Base-by-base conservation (phyloP, 164 flowering plant species). In the Umbellularia californica region DNA sequence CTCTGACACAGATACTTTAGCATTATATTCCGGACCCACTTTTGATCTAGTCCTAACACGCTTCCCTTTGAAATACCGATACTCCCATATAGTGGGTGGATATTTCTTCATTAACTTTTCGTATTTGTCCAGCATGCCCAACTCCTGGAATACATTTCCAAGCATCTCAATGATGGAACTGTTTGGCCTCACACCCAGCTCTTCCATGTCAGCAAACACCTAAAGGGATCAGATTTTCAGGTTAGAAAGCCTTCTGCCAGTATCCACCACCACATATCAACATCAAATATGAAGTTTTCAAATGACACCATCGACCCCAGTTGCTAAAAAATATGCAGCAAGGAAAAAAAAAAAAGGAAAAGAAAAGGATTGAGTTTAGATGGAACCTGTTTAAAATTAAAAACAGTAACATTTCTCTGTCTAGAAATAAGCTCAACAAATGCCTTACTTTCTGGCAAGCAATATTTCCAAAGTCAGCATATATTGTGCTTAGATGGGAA, bases 171-270 rank as follows among this genome's bases (percentile, higher is more conserved):
- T 90, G 60, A 89, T 83, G 19, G 93, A 70, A 69, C 75, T 72
- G 66, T 79, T 87, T 50, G 98, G 97, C 62, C 80, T 81, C 19
- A 92, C 79, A 12, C 91, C 90, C 19, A 94, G 95, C 86, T 94
- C 98, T 81, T 94, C 98, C 98, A 94, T 92, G 82, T 94, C 97
- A 22, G 97, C 98, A 87, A 94, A 94, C 70, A 88, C 70, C 98
- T 94, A 24, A 1, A 60, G 50, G 15, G 23, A 74, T 28, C 19
- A 33, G 13, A 68, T 66, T 12, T 25, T 27, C 30, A 65, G 14
- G 52, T 20, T 23, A 55, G 15, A 7, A 28, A 22, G 27, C 5
- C 20, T 14, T 17, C 60, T 55, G 60, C 60, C 60, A 5, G 47
- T 41, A 14, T 25, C 2, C 27, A 47, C 17, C 30, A 50, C 58